Base-by-base conservation (phyloP, 768 basidiomycete genomes). In the Lentinula boryana region DNA sequence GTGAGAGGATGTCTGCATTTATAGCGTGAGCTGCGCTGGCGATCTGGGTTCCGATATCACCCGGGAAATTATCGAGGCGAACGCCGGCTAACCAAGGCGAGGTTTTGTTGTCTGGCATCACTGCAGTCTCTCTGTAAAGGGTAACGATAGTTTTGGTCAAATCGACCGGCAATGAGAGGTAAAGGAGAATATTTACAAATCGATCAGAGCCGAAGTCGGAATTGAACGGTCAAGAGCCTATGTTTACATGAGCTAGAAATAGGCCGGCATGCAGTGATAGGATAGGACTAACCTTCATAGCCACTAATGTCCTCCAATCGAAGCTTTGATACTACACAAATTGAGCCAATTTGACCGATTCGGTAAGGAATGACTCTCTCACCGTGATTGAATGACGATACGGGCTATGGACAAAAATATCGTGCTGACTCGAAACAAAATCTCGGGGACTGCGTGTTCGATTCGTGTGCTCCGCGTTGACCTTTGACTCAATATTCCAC, bases 401-500 rank as follows among this genome's bases (percentile, higher is more conserved):
- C n/a, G 80, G 77, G 60, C 86, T 89, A 13, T 72, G 73, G 27
- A 72, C 64, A 65, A 91, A 89, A 44, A 80, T 71, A 8, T 77
- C 80, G 65, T 86, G 78, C 66, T 91, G 88, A 36, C 76, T 79
- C 55, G 70, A 71, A 8, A 89, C 88, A 66, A 90, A 90, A 56
- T 83, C 82, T 16, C 82, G 73, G 16, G 84, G 84, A 16, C 75
- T 69, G 15, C 71, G 74, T 16, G 88, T 88, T 41, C 75, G 74
- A 63, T 81, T 77, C 5, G 81, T 77, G 55, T 74, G 65, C n/a
- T 70, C 75, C 4, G 88, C 74, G 63, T 89, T 79, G 60, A 89
- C 80, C 69, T 90, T 91, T 15, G 87, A 88, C 74, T 93, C 91
- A 63, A 93, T 87, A 68, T 92, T 92, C 81, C 85, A 90, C 40